Evolutionary conservation across 495 filamentous ascomycete species (phyloP).

Genomic region (Aspergillus hancockii): DNA sequence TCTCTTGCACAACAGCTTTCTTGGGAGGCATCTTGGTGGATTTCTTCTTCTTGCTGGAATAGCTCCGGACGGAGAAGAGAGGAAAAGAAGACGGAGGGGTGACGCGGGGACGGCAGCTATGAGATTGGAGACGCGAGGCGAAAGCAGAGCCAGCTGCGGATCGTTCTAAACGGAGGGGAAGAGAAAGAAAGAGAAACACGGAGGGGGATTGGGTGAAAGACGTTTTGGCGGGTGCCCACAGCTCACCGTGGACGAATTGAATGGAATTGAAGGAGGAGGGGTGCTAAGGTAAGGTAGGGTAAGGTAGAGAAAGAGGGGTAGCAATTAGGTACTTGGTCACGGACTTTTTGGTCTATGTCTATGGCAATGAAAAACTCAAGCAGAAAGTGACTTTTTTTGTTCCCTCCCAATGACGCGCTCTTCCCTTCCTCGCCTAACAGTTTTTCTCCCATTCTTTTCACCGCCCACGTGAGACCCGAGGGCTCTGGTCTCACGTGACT

Average conservation of each 20-base stretch:
- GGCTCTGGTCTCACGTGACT: too few relatives aligned
- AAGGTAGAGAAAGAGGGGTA: constrained; percentile 11
- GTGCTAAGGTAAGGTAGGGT: not conserved
- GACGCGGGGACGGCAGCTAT: constrained; percentile 32
- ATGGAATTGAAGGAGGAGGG: constrained; percentile 5
- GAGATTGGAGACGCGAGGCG: constrained; percentile 21
- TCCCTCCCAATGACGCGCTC: constrained; percentile 5
- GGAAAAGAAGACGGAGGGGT: constrained; percentile 18
- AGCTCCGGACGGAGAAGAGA: constrained; percentile 35
- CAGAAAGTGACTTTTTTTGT: not conserved
- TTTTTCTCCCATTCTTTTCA: constrained; percentile 2
- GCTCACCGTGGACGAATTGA: constrained; percentile 26
- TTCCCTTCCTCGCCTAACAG: constrained; percentile 9
- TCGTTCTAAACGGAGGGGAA: constrained; percentile 35
- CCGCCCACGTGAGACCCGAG: constrained; percentile 23
- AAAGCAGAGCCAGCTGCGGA: constrained; percentile 56
- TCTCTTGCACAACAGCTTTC: constrained; percentile 56
- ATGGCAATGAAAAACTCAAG: not conserved
- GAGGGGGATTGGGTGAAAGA: constrained; percentile 30
- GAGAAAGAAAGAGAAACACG: constrained; percentile 38
- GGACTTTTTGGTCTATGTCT: not conserved
- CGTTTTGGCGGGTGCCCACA: constrained; percentile 43
- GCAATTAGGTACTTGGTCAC: not conserved
- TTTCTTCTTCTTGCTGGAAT: constrained; percentile 50
- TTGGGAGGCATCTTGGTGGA: constrained; percentile 54